These are phyloP conservation scores for Aphanocladium album DNA, from an alignment of 2,329 filamentous ascomycete species.

Conservation along the genomic window DNA sequence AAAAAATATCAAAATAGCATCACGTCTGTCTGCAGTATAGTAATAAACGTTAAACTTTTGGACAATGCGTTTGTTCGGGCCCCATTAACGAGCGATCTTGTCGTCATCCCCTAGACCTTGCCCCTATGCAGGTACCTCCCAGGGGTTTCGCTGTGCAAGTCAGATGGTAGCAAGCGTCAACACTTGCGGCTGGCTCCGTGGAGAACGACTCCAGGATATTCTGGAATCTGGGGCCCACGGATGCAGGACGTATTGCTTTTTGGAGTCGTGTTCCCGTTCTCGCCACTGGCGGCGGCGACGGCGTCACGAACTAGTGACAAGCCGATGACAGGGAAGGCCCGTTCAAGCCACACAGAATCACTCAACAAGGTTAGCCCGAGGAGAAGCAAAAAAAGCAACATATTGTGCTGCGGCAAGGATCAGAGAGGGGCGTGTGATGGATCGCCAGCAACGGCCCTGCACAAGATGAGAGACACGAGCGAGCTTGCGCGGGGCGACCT, in stretches of 20 bases:
- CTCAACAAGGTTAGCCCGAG: background rate
- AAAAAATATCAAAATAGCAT: too few relatives aligned
- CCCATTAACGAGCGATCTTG: too few relatives aligned
- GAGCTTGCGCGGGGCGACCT: background rate
- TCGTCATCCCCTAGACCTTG: background rate
- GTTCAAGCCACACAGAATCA: background rate
- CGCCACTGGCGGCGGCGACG: background rate
- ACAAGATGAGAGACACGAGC: background rate
- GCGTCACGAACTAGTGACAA: background rate
- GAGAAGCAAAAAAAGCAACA: background rate
- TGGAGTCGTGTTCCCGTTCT: background rate
- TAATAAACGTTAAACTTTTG: too few relatives aligned
- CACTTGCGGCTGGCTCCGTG: background rate
- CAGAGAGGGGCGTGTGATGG: background rate
- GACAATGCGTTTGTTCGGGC: too few relatives aligned
- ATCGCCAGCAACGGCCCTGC: background rate
- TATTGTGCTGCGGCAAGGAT: background rate
- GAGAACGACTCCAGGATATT: background rate
- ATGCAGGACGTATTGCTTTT: background rate
- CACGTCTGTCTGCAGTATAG: too few relatives aligned
- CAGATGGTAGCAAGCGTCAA: background rate
- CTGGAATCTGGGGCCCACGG: background rate
- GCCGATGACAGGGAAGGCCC: background rate
- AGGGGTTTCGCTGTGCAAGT: background rate
- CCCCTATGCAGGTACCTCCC: background rate